Base-by-base conservation (phyloP, 495 filamentous ascomycete genomes). In the Parachaetomium inaequale region DNA sequence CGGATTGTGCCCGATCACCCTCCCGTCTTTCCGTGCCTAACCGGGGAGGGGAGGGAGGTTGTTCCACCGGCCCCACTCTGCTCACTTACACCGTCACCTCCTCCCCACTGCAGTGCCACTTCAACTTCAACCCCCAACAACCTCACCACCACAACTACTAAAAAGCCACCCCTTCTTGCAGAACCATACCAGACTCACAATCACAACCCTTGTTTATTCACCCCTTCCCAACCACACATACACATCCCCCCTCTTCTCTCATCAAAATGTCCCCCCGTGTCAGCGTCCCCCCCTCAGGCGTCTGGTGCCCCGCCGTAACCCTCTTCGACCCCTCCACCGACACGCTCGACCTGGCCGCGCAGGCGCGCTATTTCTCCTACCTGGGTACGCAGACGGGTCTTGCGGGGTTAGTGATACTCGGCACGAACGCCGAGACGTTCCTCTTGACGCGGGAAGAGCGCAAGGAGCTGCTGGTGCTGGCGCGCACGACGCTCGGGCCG, bases 361-460 rank as follows among this genome's bases (percentile, higher is more conserved):
- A 79, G 56, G 62, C 63, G 25, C 80, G 68, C 58, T 88, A 87
- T 75, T 86, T 79, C 69, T 38, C 70, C 28, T 84, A 87, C 64
- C 80, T 87, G 7, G 40, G 58, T 43, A 78, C 82, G 12, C 68
- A 65, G 17, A 78, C 80, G 2, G 82, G 82, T 0, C 79, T 87
- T 3, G 72, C 81, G 0, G 86, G 86, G 2, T 76, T 88, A 4
- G 78, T 87, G 5, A 79, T 87, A 66, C 75, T 86, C 34, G 86
- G 86, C 58, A 87, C 85, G 43, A 88, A 88, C 72, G 84, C 84
- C 61, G 85, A 88, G 70, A 81, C 85, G 7, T 85, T 87, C 70
- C 79, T 87, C 0, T 75, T 88, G 40, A 85, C 84, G 12, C 83
- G 83, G 51, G 76, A 85, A 53, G 86, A 88, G 67, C 81, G 86